A percentile compares a stretch with the other conserved stretches of the same genome.
phyloP scores from a whole-genome alignment of 2,329 filamentous ascomycete species.

The Alternaria alternata region DNA sequence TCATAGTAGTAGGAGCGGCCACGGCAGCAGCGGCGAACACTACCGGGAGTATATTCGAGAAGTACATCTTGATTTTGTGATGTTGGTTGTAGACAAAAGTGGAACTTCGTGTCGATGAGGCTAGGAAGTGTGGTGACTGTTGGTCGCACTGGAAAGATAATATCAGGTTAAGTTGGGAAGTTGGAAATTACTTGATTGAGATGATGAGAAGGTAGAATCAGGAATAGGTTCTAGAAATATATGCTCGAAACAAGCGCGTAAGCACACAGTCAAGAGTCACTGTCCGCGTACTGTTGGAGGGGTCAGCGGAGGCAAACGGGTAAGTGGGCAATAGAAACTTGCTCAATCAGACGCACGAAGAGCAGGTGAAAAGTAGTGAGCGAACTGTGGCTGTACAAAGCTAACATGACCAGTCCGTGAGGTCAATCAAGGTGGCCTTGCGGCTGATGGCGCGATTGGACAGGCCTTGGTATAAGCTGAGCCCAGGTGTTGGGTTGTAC shows the following conservation, averaged over 20 bases:
- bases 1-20: constrained; percentile 23
- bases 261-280: neutral
- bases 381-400: constrained; percentile 9
- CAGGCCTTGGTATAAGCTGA: constrained; percentile 23
- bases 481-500: constrained; percentile 6
- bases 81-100: neutral
- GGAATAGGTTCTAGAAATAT: neutral
- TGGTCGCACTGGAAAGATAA: neutral
- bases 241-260: neutral
- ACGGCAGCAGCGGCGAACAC: constrained; percentile 33
- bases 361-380: neutral
- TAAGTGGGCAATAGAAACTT: neutral
- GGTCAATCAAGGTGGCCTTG: constrained; percentile 5
- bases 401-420: constrained; percentile 3
- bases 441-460: constrained; percentile 17
- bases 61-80: constrained; percentile 14
- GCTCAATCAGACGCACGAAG: neutral
- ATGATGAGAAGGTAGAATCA: neutral
- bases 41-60: constrained; percentile 15
- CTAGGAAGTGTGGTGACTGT: neutral
- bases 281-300: neutral
- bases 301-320: neutral
- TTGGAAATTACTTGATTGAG: neutral
- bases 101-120: neutral
- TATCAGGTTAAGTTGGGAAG: neutral